These are phyloP conservation scores for Isatis tinctoria DNA, from an alignment of 345 rosid genomes.

Conservation along the genomic window DNA sequence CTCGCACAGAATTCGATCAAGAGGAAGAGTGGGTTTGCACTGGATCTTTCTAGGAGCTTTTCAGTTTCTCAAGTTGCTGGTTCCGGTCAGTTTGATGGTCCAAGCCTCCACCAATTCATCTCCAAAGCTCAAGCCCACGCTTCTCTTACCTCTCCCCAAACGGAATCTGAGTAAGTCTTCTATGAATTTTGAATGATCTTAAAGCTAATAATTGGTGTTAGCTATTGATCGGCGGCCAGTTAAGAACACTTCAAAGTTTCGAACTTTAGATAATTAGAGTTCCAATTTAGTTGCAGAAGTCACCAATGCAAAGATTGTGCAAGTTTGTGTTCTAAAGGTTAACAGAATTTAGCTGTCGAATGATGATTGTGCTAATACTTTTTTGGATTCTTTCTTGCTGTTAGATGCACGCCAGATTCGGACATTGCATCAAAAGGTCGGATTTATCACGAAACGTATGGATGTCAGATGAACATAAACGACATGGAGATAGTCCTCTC, in stretches of 20 bases:
- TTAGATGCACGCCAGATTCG: conserved; percentile 36
- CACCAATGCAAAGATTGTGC: no score
- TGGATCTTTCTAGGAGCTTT: conserved; percentile 44
- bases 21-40: conserved; percentile 28
- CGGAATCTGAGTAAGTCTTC: conserved; percentile 55
- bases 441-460: conserved; percentile 88
- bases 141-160: conserved; percentile 40
- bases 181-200: background rate
- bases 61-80: conserved; percentile 35
- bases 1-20: conserved; percentile 21
- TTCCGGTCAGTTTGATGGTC: conserved; percentile 38
- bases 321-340: no score
- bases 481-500: conserved; percentile 94
- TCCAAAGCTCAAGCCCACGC: conserved; percentile 48
- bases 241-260: no score
- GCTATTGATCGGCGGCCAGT: no score
- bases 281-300: no score
- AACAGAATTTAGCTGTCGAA: background rate
- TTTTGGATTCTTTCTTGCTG: conserved; percentile 19
- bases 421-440: conserved; percentile 53
- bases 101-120: conserved; percentile 58
- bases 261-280: no score
- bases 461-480: conserved; percentile 94
- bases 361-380: no score
- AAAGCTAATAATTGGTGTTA: no score